Evolutionary conservation across 108 stramenopile species (phyloP), one percentile per base, ranked within the genome.

Genomic region (Stephanodiscus minutulus): DNA sequence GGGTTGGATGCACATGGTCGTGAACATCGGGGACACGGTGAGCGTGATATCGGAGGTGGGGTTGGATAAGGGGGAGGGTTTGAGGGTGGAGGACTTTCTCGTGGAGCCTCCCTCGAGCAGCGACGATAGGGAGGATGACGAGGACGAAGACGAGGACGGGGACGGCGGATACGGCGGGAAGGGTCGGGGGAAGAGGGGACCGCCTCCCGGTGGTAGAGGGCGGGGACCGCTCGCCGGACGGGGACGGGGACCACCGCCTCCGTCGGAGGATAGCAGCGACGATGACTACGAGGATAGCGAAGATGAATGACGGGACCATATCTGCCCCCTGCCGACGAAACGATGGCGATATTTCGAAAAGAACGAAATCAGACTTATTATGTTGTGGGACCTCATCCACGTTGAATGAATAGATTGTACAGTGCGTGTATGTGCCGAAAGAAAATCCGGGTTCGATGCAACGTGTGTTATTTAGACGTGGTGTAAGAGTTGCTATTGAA

Each of bases 1-100:
- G 41, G 52, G 66, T 21, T 79, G 77, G 77, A 49, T 79, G 70
- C 77, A 79, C 37, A 70, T 64, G 52, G 70, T 79, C 13, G 47
- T 69, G 7, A 79, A 79, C 48, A 79, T 79, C 67, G 57, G 57
- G 8, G 57, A 58, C 31, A 58, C 57, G 27, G 27, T 58, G 29
- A 33, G 29, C n/a, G 57, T 58, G 57, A 35, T 58, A 18, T 33
- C 29, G 10, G 57, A 58, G 29, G 29, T 33, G 10, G 57, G 57
- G 13, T 58, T 58, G 57, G 57, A 58, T 6, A 28, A 35, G 29
- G 57, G 57, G 8, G 31, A 35, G 57, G 57, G 57, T 13, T 36
- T 36, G 57, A 58, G n/a, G 57, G 33, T 33, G 29, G 57, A 58
- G 29, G 57, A 58, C 2, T 58, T 58, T n/a, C 1, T 33, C 15